Evolutionary conservation across 306 rosid genomes (phyloP), one percentile per base, ranked within the genome.

Genomic region (Arachis stenosperma): DNA sequence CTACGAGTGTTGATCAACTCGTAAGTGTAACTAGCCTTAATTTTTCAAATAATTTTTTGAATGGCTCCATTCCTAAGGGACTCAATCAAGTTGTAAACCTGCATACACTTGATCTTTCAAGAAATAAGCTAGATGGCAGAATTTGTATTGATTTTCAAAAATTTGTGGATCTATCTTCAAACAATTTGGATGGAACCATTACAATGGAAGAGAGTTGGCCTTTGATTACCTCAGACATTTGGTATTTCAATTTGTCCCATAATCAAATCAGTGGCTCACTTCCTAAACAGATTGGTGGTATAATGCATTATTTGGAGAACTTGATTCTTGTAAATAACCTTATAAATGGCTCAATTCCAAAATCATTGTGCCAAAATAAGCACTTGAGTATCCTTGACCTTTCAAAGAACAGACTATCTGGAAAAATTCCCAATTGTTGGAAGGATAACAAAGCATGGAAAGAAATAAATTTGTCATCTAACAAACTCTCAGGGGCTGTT

Each of bases 221-320:
- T 44, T 42, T 39, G 22, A 2, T 43, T 5, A 8, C 15, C 39
- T 6, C 15, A n/a, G 3, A 5, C 3, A 13, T 52, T 8, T 5
- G 1, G 6, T 3, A 3, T 48, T 48, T 48, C 6, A 11, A 44
- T 48, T 36, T 71, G 12, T 63, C 84, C 27, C 42, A 41, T 13
- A 70, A 70, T 27, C n/a, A 30, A n/a, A 42, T 80, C 14, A 61
- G 64, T 12, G 80, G 80, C 6, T 14, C 63, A 17, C 52, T 75
- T 43, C 80, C 84, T 8, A 2, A 46, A 33, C 8, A 80, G 30
- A 40, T 80, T 36, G 70, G 64, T 7, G 6, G 37, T 14, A 67
- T 52, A 51, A 61, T 77, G 48, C 83, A 71, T 2, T 0, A n/a
- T 7, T n/a, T 68, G 48, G 0, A 0, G 3, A 0, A 1, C 6